Evolutionary conservation across 2,329 filamentous ascomycete species (phyloP).

Genomic region (Alternaria burnsii): DNA sequence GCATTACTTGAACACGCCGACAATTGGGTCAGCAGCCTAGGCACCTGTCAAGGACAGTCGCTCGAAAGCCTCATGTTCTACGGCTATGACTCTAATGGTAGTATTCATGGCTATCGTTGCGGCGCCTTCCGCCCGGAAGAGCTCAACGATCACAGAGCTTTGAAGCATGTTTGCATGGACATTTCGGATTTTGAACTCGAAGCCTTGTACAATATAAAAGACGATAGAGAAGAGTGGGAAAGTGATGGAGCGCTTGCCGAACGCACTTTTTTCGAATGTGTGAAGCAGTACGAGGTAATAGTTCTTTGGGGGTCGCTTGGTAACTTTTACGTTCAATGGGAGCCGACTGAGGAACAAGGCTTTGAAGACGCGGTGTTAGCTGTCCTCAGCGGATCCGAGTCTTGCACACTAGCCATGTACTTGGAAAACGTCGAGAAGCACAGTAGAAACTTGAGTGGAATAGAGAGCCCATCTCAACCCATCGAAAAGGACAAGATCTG

Average conservation of each 20-base stretch:
- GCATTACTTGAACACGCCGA: constrained; percentile 7
- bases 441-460: neutral
- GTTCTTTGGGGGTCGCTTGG: constrained; percentile 10
- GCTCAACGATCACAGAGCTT: neutral
- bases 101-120: neutral
- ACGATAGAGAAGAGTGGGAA: neutral
- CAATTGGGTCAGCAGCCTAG: neutral
- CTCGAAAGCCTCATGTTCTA: constrained; percentile 22
- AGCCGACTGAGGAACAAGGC: constrained; percentile 9
- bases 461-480: neutral
- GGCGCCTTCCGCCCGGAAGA: constrained; percentile 12
- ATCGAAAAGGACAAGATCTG: constrained; percentile 1
- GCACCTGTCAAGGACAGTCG: neutral
- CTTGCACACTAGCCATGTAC: neutral
- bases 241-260: neutral
- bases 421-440: neutral
- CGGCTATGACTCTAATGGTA: constrained; percentile 1
- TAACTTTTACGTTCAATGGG: neutral
- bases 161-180: neutral
- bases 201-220: neutral
- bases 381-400: neutral
- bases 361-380: constrained; percentile 8
- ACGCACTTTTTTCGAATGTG: neutral
- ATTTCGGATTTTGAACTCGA: neutral
- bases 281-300: neutral